Evolutionary conservation across 2,329 filamentous ascomycete genomes (phyloP), one percentile per base, ranked within the genome.

Genomic region (Hypoxylon rubiginosum): DNA sequence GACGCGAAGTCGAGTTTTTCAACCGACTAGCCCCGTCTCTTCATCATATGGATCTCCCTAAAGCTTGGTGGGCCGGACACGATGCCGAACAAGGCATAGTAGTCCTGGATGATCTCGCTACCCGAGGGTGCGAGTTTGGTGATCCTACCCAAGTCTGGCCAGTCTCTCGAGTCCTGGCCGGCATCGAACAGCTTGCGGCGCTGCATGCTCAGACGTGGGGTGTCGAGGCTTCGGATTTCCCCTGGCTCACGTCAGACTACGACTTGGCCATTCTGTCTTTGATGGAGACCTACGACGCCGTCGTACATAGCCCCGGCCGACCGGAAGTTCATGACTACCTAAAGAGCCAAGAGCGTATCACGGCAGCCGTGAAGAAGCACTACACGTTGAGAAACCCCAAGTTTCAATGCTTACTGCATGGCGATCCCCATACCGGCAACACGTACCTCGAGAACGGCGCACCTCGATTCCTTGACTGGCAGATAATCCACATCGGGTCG

Each of bases 381-480:
- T 79, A 72, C 54, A 54, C 30, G 21, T 68, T 66, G 24, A 71
- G 74, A 39, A 78, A 78, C 65, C 75, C 77, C 26, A 73, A 71
- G 55, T 78, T 79, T 64, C 71, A 64, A 45, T 77, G 75, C 48
- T 58, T 79, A 8, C 45, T 79, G 11, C 79, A 80, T 51, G 78
- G 77, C 50, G 79, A 80, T 60, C 63, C 77, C 6, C 79, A 80
- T 63, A 72, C 71, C 17, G 77, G 76, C 32, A 80, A 80, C 71
- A 77, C 76, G 1, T 79, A 76, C 66, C 57, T 78, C 21, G 68
- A 72, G 9, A 69, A 69, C 10, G 73, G 70, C 17, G 59, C 58
- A 9, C 74, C 75, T 26, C 71, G 74, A 11, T 80, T 80, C 68
- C 72, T 80, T 21, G 79, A 80, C 70, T 80, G 76, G 75, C 78